Evolutionary conservation across 345 rosid genomes (phyloP).

Genomic region (Nasturtium officinale): DNA sequence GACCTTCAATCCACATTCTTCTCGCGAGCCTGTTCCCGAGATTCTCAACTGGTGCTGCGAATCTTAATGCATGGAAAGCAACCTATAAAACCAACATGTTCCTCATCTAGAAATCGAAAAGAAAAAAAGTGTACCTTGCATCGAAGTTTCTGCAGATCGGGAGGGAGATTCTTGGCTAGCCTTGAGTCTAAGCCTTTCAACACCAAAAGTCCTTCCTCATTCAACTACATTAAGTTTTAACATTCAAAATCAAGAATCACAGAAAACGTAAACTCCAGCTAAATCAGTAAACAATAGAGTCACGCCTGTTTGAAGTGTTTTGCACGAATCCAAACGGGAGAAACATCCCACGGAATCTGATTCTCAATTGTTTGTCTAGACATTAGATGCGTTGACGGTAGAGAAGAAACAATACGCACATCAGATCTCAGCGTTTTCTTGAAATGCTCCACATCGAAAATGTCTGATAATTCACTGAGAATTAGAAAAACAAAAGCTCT

Average conservation of each 20-base stretch:
- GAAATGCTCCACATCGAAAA: conserved; percentile 69
- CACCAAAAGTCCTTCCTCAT: conserved; percentile 63
- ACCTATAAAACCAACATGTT: conserved; percentile 47
- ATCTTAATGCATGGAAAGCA: conserved; percentile 73
- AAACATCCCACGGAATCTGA: conserved; percentile 60
- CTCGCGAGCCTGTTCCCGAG: conserved; percentile 66
- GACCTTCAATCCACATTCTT: conserved; percentile 87
- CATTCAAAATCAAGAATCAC: neutral
- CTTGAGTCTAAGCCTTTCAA: conserved; percentile 70
- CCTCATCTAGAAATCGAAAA: neutral
- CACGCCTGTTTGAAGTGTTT: conserved; percentile 58
- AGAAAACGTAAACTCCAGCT: neutral
- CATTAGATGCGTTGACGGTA: conserved; percentile 71
- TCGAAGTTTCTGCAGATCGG: conserved; percentile 75
- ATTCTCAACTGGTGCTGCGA: conserved; percentile 57
- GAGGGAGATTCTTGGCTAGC: conserved; percentile 69
- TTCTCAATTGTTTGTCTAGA: conserved; percentile 56
- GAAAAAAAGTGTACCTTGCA: conserved; percentile 53
- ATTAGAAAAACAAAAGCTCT: neutral
- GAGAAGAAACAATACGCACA: conserved; percentile 65
- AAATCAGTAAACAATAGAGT: conserved; percentile 9
- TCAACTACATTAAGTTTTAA: conserved; percentile 48
- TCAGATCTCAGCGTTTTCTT: conserved; percentile 62
- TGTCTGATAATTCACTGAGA: conserved; percentile 66
- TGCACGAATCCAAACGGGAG: conserved; percentile 75